A percentile compares a stretch with the other conserved stretches of the same genome.
phyloP scores from a whole-genome alignment of 208 protist species.

The Phytomonas francai region DNA sequence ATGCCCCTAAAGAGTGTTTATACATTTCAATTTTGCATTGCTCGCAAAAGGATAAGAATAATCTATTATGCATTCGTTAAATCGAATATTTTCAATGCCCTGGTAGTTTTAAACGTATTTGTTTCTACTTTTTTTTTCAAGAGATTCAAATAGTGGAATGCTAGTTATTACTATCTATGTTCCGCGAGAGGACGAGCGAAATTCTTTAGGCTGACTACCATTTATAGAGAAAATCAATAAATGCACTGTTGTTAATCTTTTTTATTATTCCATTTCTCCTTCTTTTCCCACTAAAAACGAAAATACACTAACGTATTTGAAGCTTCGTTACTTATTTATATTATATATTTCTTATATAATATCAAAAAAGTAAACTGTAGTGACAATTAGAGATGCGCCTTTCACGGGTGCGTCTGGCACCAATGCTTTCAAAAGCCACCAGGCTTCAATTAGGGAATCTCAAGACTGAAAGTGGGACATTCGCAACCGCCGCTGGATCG shows the following conservation, averaged over 20 bases:
- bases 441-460: slow-evolving; percentile 83
- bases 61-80: no score
- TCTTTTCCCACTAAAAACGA: no score
- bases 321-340: no score
- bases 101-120: not conserved
- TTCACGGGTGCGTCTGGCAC: slow-evolving; percentile 26
- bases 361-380: slow-evolving; percentile 1
- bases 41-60: no score
- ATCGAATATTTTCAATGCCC: not conserved
- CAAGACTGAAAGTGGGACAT: slow-evolving; percentile 79
- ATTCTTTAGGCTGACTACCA: not conserved
- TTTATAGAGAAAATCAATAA: not conserved
- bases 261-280: no score
- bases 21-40: not conserved
- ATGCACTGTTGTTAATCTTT: not conserved
- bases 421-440: slow-evolving; percentile 80
- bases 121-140: not conserved
- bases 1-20: not conserved
- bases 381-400: slow-evolving; percentile 7
- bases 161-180: not conserved
- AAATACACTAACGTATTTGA: no score
- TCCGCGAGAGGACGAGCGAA: not conserved
- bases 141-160: not conserved
- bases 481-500: slow-evolving; percentile 79
- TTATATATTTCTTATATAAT: no score